phyloP scores from a whole-genome alignment of 768 basidiomycete species.

The Leucosporidium creatinivorum region DNA sequence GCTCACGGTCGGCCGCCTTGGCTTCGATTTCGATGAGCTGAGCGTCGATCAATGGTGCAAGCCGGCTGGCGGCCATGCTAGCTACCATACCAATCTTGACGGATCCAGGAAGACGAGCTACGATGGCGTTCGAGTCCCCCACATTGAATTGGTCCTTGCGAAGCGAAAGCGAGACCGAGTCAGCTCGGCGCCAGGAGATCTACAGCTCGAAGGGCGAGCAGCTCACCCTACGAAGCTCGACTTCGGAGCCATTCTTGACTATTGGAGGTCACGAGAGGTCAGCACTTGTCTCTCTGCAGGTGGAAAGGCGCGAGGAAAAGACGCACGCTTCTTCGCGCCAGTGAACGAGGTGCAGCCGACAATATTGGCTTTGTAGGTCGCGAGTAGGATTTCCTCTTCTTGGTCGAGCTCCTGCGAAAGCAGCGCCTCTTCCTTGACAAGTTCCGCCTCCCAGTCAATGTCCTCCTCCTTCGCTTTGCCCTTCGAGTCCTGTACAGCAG shows the following conservation, averaged over 20 bases:
- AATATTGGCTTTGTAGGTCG: slow-evolving; percentile 23
- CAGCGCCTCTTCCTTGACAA: background rate
- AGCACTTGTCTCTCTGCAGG: no score
- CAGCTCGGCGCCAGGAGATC: background rate
- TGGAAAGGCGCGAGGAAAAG: no score
- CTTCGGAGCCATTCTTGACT: slow-evolving; percentile 17
- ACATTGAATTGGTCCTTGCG: slow-evolving; percentile 27
- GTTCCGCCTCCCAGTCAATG: background rate
- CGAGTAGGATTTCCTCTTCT: slow-evolving; percentile 19
- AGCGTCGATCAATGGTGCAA: background rate
- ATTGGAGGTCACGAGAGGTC: background rate
- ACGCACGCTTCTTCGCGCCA: slow-evolving; percentile 21
- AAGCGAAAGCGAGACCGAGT: background rate
- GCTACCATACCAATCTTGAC: slow-evolving; percentile 12
- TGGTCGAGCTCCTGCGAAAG: background rate
- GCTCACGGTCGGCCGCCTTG: background rate
- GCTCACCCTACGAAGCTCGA: slow-evolving; percentile 22
- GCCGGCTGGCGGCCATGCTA: background rate
- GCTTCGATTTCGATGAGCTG: background rate
- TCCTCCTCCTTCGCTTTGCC: background rate
- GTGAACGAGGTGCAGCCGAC: slow-evolving; percentile 21
- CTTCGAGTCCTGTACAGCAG: background rate
- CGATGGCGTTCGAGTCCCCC: slow-evolving; percentile 29
- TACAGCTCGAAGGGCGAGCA: background rate
- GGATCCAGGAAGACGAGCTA: slow-evolving; percentile 16